A percentile compares a stretch with the other conserved stretches of the same genome.
Evolutionary conservation across 2,329 filamentous ascomycete species (phyloP).

Genomic region (Rutstroemia sp.): DNA sequence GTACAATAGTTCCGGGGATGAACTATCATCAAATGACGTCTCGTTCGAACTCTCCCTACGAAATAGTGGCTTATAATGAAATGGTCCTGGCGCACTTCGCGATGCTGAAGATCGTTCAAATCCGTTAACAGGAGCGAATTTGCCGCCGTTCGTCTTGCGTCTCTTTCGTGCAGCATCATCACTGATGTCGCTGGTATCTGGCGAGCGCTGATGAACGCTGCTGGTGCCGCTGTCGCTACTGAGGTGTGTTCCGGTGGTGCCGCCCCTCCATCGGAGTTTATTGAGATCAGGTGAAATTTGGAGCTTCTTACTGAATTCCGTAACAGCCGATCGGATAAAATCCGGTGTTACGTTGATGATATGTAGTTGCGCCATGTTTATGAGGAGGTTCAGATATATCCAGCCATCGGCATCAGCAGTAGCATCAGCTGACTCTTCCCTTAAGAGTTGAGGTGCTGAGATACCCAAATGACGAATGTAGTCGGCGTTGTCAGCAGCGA

Average conservation of each 20-base stretch:
- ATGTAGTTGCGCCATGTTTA: conserved; percentile 76
- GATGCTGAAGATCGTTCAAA: not conserved
- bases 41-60: conserved; percentile 41
- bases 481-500: conserved; percentile 69
- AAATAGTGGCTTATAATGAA: conserved; percentile 60
- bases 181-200: conserved; percentile 19
- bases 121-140: conserved; percentile 1
- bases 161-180: conserved; percentile 19
- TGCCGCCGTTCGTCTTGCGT: conserved; percentile 18
- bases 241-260: conserved; percentile 54
- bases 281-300: conserved; percentile 71
- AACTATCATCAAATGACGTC: conserved; percentile 8
- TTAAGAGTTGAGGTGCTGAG: conserved; percentile 47
- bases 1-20: not conserved
- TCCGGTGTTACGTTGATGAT: conserved; percentile 75
- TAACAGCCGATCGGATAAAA: conserved; percentile 67
- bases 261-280: conserved; percentile 74
- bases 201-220: conserved; percentile 38
- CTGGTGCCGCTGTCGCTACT: conserved; percentile 55
- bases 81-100: conserved; percentile 38
- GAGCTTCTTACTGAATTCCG: conserved; percentile 64
- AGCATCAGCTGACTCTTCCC: conserved; percentile 41
- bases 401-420: conserved; percentile 63
- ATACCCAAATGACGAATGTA: conserved; percentile 72
- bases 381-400: conserved; percentile 75